phyloP scores from a whole-genome alignment of 1,139 yeast species.

The Torulaspora pretoriensis region DNA sequence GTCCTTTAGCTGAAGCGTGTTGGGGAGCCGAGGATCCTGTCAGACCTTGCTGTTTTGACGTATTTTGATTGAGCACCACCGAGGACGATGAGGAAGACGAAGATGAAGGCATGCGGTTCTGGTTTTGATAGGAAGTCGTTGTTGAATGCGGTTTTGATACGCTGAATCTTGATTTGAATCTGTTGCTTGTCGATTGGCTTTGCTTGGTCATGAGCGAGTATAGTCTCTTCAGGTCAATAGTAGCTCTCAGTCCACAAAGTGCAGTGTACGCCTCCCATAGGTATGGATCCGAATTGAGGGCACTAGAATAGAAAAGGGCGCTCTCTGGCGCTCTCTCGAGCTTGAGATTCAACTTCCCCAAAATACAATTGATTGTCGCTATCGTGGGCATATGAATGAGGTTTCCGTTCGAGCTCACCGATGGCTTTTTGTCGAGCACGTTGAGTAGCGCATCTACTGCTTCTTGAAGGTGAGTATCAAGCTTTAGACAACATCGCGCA shows the following conservation, averaged over 20 bases:
- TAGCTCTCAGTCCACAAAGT: constrained; percentile 67
- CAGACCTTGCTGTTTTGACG: constrained; percentile 38
- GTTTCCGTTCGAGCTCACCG: constrained; percentile 9
- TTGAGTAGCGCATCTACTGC: constrained; percentile 18
- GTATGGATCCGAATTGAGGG: constrained; percentile 69
- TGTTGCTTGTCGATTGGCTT: constrained; percentile 9
- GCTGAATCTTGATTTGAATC: constrained; percentile 20
- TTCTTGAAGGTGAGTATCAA: constrained; percentile 23
- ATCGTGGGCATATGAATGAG: constrained; percentile 50
- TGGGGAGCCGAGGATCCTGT: constrained; percentile 12
- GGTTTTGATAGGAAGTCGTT: constrained; percentile 10
- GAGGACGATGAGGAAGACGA: constrained; percentile 50
- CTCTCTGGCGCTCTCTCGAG: constrained; percentile 62
- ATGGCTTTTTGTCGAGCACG: constrained; percentile 8
- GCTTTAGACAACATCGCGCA: constrained; percentile 28
- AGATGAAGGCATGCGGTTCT: constrained; percentile 11
- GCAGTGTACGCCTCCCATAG: constrained; percentile 85
- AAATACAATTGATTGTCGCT: constrained; percentile 57
- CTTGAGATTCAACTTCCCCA: constrained; percentile 65
- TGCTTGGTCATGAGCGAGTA: constrained; percentile 15
- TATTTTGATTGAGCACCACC: constrained; percentile 36
- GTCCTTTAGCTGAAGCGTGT: constrained; percentile 12
- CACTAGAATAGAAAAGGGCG: constrained; percentile 61
- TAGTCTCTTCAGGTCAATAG: constrained; percentile 49
- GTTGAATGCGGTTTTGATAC: constrained; percentile 38